phyloP scores from a whole-genome alignment of 2,329 filamentous ascomycete species.

The Cordyceps javanica region DNA sequence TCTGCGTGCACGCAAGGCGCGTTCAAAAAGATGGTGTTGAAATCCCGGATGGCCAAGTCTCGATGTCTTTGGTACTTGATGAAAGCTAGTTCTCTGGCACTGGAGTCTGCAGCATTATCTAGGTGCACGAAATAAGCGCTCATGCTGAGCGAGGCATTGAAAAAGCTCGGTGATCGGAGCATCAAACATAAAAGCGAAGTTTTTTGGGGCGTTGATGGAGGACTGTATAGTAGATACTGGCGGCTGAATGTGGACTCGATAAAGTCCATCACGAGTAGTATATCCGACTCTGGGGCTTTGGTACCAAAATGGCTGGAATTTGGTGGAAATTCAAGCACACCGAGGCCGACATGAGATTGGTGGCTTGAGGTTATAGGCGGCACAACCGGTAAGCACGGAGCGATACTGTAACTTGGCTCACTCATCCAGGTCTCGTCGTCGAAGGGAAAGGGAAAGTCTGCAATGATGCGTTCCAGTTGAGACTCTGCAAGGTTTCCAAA shows the following conservation, averaged over 20 bases:
- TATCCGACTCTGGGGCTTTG: background rate
- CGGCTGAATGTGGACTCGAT: background rate
- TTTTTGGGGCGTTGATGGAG: background rate
- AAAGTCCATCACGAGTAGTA: background rate
- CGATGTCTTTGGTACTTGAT: no score
- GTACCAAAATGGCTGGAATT: background rate
- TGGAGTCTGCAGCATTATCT: background rate
- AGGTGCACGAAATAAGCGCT: background rate
- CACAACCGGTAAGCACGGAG: background rate
- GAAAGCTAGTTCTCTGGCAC: no score
- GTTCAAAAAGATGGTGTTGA: no score
- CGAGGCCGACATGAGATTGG: background rate
- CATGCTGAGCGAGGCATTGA: background rate
- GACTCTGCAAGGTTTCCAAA: background rate
- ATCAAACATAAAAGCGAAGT: background rate
- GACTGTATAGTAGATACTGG: background rate
- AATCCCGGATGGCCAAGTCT: no score
- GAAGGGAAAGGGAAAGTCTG: background rate
- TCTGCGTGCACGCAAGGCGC: background rate
- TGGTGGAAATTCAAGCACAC: background rate
- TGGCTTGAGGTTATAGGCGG: background rate
- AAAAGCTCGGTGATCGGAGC: conserved; percentile 3
- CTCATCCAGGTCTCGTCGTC: background rate
- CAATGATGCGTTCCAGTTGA: background rate
- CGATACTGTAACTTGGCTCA: background rate